Base-by-base conservation (phyloP, 306 rosid genomes). In the Lupinus albus region DNA sequence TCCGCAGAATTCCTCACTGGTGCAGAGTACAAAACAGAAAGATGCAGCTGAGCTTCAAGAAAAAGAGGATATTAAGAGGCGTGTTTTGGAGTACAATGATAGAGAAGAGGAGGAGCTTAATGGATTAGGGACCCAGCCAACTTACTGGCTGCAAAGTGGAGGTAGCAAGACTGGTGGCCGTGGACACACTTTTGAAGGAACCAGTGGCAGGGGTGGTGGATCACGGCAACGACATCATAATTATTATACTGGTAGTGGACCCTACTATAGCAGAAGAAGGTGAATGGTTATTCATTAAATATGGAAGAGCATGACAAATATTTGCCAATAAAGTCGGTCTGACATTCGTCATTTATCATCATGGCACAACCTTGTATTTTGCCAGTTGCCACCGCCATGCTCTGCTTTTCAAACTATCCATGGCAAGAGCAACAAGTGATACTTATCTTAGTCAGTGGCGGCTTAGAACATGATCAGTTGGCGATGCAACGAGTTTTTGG, bases 21-120 rank as follows among this genome's bases (percentile, higher is more conserved):
- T 94, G 35, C 99, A 88, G 86, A 88, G 96, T 81, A 90, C 99
- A 17, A 94, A 94, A 81, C 99, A 90, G 83, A 94, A 94, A 75
- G 99, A 90, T 81, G 99, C 99, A 47, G 99, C 92, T 7, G 96
- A 94, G 76, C 88, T 94, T 70, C 97, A 94, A 79, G 99, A 94
- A 89, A 94, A 94, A 75, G 97, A 94, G 77, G 99, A 90, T 79
- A 94, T 94, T 79, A 94, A 94, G 80, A 88, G 99, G 81, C 79
- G 85, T 54, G 92, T 94, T 69, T 78, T 90, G 83, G 97, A 94
- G 83, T 94, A 94, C 72, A 94, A 90, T 71, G 99, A 94, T 75
- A 80, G 97, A 71, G 99, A 93, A 78, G 99, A 93, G 79, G 98
- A 94, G 81, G 99, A 94, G 79, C 86, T 86, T 45, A 86, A 88